Base-by-base conservation (phyloP, 805 yeast genomes). In the Barnettozyma vustinii region DNA sequence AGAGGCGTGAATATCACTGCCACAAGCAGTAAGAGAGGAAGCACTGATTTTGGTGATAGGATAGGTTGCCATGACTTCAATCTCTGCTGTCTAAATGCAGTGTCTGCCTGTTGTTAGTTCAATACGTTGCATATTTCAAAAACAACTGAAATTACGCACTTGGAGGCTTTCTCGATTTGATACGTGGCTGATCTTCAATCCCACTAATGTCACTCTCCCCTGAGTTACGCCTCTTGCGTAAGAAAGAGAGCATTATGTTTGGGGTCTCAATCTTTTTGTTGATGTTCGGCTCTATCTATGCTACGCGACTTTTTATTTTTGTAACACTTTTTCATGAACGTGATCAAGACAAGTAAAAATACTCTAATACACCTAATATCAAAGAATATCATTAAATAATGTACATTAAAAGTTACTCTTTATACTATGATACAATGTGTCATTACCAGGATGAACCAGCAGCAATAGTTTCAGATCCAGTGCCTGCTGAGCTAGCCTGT, bases 1-100 rank as follows among this genome's bases (percentile, higher is more conserved):
- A 94, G 76, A 1, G 97, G 97, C 1, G 94, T 87, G 68, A 91
- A 90, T 5, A 94, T 74, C 20, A 88, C 71, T 1, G 95, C 88
- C 40, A 87, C 69, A 21, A 85, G 55, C 43, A 90, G 74, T 48
- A 94, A 73, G 45, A 92, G 72, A 3, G 98, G 98, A 41, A 94
- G 76, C 42, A 92, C 97, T 16, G 95, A 83, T 56, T 83, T 83
- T 15, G 98, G 97, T 1, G 97, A 87, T 48, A 94, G 76, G 47
- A 94, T 88, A 1, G 98, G 99, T 57, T 80, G 83, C 81, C 83
- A 80, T 37, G 83, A 75, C 56, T 78, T 78, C 54, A 80, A 62
- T 57, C 84, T 66, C 55, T 80, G 85, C 57, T 86, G 95, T 61
- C 91, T 76, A 61, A 87, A 87, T 3, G 91, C 92, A 7, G 92